A percentile compares a stretch with the other conserved stretches of the same genome.
Evolutionary conservation across 2,329 filamentous ascomycete species (phyloP).

Genomic region (Elsinoe arachidis): DNA sequence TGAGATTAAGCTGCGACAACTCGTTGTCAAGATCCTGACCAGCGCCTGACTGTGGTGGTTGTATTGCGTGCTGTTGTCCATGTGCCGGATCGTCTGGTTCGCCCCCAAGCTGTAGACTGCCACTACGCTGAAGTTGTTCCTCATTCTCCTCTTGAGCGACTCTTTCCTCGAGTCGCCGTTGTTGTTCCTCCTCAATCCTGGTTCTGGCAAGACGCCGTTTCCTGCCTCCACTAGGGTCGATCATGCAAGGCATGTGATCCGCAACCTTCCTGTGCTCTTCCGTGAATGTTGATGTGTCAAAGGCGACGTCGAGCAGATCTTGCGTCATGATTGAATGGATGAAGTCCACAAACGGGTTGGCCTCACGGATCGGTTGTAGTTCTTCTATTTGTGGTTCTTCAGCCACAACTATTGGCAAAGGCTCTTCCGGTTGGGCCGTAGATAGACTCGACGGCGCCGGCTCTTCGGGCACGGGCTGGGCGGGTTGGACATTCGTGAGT

Average conservation of each 20-base stretch:
- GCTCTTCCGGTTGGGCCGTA: background rate
- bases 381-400: constrained; percentile 13
- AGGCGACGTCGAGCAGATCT: constrained; percentile 36
- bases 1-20: constrained; percentile 37
- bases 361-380: constrained; percentile 4
- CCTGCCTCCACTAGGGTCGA: constrained; percentile 72
- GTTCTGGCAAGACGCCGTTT: constrained; percentile 65
- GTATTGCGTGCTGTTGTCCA: constrained; percentile 57
- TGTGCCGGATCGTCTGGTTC: constrained; percentile 73
- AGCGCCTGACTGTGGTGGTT: constrained; percentile 53
- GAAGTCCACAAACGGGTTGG: constrained; percentile 1
- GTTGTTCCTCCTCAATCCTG: constrained; percentile 57
- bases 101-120: constrained; percentile 80
- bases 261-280: constrained; percentile 45
- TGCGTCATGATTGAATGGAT: background rate
- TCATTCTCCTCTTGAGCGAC: constrained; percentile 48
- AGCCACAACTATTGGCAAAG: constrained; percentile 13
- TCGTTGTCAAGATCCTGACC: constrained; percentile 29
- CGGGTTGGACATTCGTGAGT: constrained; percentile 30
- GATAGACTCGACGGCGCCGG: background rate
- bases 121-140: constrained; percentile 64
- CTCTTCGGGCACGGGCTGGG: constrained; percentile 12
- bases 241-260: constrained; percentile 62
- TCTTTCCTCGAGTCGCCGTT: constrained; percentile 46
- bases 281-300: constrained; percentile 31